Conservation (phyloP, 2,329 filamentous ascomycete species). For the Ophiostoma tasmaniense region DNA sequence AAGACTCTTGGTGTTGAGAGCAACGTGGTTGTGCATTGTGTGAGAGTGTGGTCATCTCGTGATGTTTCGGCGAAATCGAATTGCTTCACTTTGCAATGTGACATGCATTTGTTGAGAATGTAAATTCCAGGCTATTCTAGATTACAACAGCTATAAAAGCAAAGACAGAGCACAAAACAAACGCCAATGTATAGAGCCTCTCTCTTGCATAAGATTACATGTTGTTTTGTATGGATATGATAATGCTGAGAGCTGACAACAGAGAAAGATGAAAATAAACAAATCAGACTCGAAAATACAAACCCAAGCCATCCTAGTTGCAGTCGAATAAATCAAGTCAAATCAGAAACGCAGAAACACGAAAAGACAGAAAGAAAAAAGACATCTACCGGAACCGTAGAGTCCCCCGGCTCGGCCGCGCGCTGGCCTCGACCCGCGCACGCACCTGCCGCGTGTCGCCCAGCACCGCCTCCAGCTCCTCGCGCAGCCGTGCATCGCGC, state of each 20-base stretch:
- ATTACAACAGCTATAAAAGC: not conserved
- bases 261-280: not conserved
- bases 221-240: not conserved
- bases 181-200: not conserved
- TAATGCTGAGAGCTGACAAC: not conserved
- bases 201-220: not conserved
- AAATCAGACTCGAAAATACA: not conserved
- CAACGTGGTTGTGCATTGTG: no score
- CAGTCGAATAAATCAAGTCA: not conserved
- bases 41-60: no score
- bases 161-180: not conserved
- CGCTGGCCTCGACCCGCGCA: constrained; percentile 20
- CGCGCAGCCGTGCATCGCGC: constrained; percentile 21
- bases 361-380: not conserved
- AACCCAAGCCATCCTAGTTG: not conserved
- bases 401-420: constrained; percentile 15
- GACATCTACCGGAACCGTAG: constrained; percentile 17
- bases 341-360: no score
- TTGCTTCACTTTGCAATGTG: no score
- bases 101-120: no score
- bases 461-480: constrained; percentile 22
- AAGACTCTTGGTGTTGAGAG: no score
- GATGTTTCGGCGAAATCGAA: no score
- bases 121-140: not conserved
- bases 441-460: constrained; percentile 22